Base-by-base conservation (phyloP, 768 basidiomycete genomes). In the Kwoniella heveanensis region DNA sequence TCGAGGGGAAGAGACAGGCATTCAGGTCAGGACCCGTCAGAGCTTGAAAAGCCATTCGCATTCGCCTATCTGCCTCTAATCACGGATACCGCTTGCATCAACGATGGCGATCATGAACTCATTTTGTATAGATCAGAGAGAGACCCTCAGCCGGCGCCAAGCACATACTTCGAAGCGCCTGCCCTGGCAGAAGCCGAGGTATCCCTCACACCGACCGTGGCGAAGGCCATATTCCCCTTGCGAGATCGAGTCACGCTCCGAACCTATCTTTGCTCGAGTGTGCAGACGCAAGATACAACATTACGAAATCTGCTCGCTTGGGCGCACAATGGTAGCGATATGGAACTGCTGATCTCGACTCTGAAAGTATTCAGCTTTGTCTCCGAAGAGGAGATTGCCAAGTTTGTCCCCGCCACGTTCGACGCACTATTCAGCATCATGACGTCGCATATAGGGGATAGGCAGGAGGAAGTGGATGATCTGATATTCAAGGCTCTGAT, bases 321-420 rank as follows among this genome's bases (percentile, higher is more conserved):
- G 94, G 87, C 90, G 74, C 83, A 84, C 15, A 46, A 54, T 53
- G 81, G 91, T 13, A 71, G 77, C 0, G 67, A 80, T 30, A 84
- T 85, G 60, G 87, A 88, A 9, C 77, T 85, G 12, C 84, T 97
- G 19, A 83, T 87, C 2, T 85, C 86, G 0, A 86, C 91, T 13
- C 85, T 98, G 57, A 84, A 85, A 65, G 88, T 90, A 79, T 92
- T 97, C 78, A 88, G 89, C 2, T 97, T 93, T 76, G 92, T 93
- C 19, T 88, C 90, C 9, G 94, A 98, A 80, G 88, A 90, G 19
- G 94, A 98, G 80, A 92, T 94, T 36, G 90, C 94, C 78, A 94
- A 93, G 78, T 94, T 92, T 79, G 83, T 92, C 21, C 86, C 89
- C 25, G 87, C 91, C 73, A 91, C 94, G 66, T 92, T 98, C 75